Evolutionary conservation across 352 stramenopile genomes (phyloP), one percentile per base, ranked within the genome.

Genomic region (Saprolegnia diclina): DNA sequence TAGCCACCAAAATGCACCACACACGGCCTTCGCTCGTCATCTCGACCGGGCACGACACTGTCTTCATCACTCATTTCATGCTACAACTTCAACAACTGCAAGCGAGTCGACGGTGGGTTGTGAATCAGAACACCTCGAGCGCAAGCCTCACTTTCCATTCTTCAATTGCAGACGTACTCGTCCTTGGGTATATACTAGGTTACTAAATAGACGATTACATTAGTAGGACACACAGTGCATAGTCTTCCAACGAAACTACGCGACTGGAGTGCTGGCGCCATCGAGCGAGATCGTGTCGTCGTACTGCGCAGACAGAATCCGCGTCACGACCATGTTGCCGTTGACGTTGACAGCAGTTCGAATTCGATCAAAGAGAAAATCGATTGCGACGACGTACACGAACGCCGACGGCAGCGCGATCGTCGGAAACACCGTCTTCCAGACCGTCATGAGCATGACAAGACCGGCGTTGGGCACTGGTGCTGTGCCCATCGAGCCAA

Each of bases 371-470:
- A 88, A 38, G 64, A 87, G 73, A 79, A 79, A 88, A 62, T 91
- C 81, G n/a, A 74, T 85, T 19, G 77, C 81, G 22, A 88, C 73
- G 54, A 77, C 63, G 52, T 73, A 69, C 10, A 56, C 61, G 56
- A 77, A 77, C 32, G 72, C 40, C 5, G 56, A 38, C 16, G 70
- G 70, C 4, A 74, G 64, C 7, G 38, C 0, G 7, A 35, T 48
- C 13, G 45, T 18, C 19, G 85, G 82, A 54, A 91, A 84, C 32
- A 76, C 73, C 22, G 91, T 89, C 54, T 79, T 81, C 85, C 85
- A 93, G 35, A 89, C 78, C 0, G 82, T 86, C 32, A 77, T 80
- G 45, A 91, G 73, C 65, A 91, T 85, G 11, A 84, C 76, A 14
- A 92, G 63, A 26, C 78, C 84, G 22, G 79, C 85, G 11, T 69